phyloP scores from a whole-genome alignment of 345 rosid species.

The Arabidopsis arenosa region DNA sequence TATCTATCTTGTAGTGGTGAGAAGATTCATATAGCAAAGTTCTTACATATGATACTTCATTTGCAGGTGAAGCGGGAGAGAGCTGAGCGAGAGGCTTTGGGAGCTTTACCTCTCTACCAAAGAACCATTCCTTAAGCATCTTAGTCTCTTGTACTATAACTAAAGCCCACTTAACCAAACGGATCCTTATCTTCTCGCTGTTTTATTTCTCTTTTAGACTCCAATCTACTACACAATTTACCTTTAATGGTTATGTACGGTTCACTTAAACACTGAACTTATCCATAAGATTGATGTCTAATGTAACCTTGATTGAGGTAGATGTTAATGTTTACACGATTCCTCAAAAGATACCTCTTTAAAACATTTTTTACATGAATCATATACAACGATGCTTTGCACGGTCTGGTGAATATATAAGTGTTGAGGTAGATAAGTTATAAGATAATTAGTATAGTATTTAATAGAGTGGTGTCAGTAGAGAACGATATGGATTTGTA shows the following conservation, averaged over 20 bases:
- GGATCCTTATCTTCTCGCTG: neutral
- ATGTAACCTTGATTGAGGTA: neutral
- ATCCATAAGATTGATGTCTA: neutral
- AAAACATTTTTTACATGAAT: conserved; percentile 41
- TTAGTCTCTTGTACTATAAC: conserved; percentile 5
- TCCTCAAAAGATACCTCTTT: conserved; percentile 19
- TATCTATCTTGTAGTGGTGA: neutral
- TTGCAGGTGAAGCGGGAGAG: conserved; percentile 78
- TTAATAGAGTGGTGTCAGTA: conserved; percentile 35
- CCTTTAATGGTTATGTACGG: conserved; percentile 1
- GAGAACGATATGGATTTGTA: conserved; percentile 32
- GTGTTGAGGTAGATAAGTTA: conserved; percentile 19
- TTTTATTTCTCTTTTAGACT: neutral
- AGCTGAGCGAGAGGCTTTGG: conserved; percentile 87
- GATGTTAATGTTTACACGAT: neutral
- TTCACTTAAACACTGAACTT: neutral
- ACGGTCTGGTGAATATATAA: conserved; percentile 34
- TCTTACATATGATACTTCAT: neutral
- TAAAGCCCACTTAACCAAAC: neutral
- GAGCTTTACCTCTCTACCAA: conserved; percentile 87
- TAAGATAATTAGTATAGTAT: conserved; percentile 26
- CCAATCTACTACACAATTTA: neutral
- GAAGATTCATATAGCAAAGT: neutral
- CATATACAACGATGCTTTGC: conserved; percentile 27
- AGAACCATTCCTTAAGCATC: conserved; percentile 71